Percentiles rank a stretch among this genome's conserved stretches.
phyloP scores from a whole-genome alignment of 768 basidiomycete species.

The Pleurotus djamor region DNA sequence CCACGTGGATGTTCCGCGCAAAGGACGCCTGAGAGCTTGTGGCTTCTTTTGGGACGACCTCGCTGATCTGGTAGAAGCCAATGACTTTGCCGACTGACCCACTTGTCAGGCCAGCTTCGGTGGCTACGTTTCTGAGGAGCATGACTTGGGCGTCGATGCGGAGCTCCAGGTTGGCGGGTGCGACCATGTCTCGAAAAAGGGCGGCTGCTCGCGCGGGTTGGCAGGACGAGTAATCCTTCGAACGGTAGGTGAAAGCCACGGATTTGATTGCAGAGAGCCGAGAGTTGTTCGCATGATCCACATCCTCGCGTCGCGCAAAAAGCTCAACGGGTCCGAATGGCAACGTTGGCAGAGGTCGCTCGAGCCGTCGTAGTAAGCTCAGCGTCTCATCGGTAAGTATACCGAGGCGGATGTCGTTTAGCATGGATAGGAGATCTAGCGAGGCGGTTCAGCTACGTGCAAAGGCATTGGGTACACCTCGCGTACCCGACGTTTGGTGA shows the following conservation, averaged over 20 bases:
- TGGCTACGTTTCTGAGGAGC: constrained; percentile 75
- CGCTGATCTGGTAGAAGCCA: constrained; percentile 38
- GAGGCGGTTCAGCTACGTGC: neutral
- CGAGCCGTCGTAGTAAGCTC: constrained; percentile 14
- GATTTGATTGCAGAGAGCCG: constrained; percentile 50
- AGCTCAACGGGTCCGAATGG: constrained; percentile 44
- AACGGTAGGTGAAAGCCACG: constrained; percentile 36
- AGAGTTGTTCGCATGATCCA: constrained; percentile 60
- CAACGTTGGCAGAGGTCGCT: constrained; percentile 12
- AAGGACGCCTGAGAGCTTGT: constrained; percentile 14
- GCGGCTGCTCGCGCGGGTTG: constrained; percentile 43
- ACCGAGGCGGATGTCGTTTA: constrained; percentile 77
- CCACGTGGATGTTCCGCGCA: constrained; percentile 22
- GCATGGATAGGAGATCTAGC: constrained; percentile 63
- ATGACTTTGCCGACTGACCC: constrained; percentile 74
- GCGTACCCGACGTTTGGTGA: constrained; percentile 63
- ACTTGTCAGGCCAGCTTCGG: constrained; percentile 52
- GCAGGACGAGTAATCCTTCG: constrained; percentile 49
- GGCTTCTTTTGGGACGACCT: constrained; percentile 9
- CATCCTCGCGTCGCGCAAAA: constrained; percentile 68
- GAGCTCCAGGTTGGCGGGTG: constrained; percentile 50
- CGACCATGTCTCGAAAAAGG: constrained; percentile 63
- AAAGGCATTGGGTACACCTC: constrained; percentile 14
- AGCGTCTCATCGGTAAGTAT: constrained; percentile 21
- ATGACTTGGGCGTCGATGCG: constrained; percentile 59